A percentile compares a stretch with the other conserved stretches of the same genome.
phyloP scores from a whole-genome alignment of 2,329 filamentous ascomycete genomes.

The Fusarium tricinctum region DNA sequence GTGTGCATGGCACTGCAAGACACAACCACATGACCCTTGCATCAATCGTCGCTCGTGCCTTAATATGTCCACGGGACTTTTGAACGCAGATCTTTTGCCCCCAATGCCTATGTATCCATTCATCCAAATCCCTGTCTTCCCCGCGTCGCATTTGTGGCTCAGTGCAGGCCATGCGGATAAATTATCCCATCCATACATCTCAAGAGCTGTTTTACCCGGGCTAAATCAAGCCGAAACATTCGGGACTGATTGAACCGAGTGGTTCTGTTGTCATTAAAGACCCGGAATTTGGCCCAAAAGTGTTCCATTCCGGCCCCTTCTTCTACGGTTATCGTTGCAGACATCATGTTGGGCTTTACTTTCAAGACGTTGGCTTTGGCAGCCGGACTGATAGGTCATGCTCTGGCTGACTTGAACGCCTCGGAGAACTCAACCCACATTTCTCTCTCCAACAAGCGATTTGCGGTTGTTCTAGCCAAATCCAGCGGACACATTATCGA shows the following conservation, averaged over 20 bases:
- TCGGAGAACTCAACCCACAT: slow-evolving; percentile 41
- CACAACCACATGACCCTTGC: background rate
- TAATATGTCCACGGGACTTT: background rate
- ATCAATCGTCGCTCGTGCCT: background rate
- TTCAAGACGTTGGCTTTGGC: slow-evolving; percentile 8
- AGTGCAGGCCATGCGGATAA: slow-evolving; percentile 6
- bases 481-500: slow-evolving; percentile 41
- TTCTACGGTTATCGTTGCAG: accelerated
- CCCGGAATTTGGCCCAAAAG: accelerated
- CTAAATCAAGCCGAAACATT: slow-evolving; percentile 10
- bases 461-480: slow-evolving; percentile 25
- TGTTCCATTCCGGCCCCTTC: accelerated
- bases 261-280: background rate
- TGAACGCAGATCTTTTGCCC: background rate
- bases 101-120: background rate
- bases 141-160: slow-evolving; percentile 5
- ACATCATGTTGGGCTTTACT: slow-evolving; percentile 7
- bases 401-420: slow-evolving; percentile 17
- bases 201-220: background rate
- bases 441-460: slow-evolving; percentile 35
- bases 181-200: slow-evolving; percentile 20
- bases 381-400: slow-evolving; percentile 3
- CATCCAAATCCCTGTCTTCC: slow-evolving; percentile 17
- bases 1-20: too few species aligned
- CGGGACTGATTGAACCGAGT: slow-evolving; percentile 20